Evolutionary conservation across 495 filamentous ascomycete genomes (phyloP).

Genomic region (Massariosphaeria phaeospora): DNA sequence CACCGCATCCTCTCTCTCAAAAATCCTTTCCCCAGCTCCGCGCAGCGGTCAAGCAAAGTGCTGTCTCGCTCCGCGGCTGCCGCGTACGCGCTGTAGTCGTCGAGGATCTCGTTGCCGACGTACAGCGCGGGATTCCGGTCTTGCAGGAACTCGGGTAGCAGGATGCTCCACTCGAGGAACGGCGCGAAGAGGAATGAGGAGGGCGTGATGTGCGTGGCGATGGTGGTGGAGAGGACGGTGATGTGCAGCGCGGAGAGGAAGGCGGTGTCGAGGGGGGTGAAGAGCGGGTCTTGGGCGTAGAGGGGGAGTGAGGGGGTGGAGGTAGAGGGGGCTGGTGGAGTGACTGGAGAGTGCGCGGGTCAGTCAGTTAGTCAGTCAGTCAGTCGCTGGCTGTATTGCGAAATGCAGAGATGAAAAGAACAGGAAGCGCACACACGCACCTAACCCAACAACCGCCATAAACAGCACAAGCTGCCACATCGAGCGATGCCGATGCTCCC

Average conservation of each 20-base stretch:
- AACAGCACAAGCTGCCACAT: conserved; percentile 34
- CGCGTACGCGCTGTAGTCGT: conserved; percentile 13
- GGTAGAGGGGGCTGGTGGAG: neutral
- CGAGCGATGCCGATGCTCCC: conserved; percentile 16
- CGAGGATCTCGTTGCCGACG: conserved; percentile 24
- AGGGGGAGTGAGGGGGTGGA: neutral
- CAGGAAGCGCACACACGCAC: conserved; percentile 6
- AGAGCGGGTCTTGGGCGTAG: conserved; percentile 28
- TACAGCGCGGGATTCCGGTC: conserved; percentile 23
- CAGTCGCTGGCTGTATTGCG: too few relatives aligned
- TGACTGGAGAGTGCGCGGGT: neutral
- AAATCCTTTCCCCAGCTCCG: conserved; percentile 2
- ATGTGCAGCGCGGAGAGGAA: conserved; percentile 20
- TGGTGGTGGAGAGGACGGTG: neutral
- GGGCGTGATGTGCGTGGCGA: conserved; percentile 5
- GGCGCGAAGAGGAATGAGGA: conserved; percentile 25
- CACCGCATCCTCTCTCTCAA: neutral
- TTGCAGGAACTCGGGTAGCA: conserved; percentile 19
- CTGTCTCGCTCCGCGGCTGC: conserved; percentile 1
- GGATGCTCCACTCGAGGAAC: conserved; percentile 26
- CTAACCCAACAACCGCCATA: neutral
- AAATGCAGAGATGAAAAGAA: too few relatives aligned
- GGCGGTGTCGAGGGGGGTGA: conserved; percentile 16
- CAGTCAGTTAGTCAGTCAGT: too few relatives aligned
- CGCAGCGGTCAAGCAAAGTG: conserved; percentile 1